phyloP scores from a whole-genome alignment of 768 basidiomycete genomes.

The Rhodosporidiobolus odoratus region DNA sequence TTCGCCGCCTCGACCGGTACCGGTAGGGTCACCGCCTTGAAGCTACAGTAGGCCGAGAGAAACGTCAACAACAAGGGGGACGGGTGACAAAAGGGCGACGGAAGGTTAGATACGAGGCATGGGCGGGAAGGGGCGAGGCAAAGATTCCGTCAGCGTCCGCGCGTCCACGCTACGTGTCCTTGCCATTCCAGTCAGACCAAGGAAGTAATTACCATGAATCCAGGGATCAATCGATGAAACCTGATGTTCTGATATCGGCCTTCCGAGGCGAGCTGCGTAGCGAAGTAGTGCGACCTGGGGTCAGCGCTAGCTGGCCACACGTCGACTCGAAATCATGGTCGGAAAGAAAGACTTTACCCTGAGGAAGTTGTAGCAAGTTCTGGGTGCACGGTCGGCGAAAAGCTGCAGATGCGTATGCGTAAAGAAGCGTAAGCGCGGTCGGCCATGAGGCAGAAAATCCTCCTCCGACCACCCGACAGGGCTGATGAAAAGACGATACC shows the following conservation, averaged over 20 bases:
- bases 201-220: conserved; percentile 70
- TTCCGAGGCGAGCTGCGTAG: conserved; percentile 61
- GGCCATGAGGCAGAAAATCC: background rate
- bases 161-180: too few species aligned
- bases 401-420: conserved; percentile 55
- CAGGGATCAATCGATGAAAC: conserved; percentile 89
- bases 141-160: too few species aligned
- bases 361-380: conserved; percentile 97
- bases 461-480: background rate
- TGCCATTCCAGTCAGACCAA: too few species aligned
- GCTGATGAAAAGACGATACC: background rate
- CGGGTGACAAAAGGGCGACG: background rate
- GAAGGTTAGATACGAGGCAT: background rate
- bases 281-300: background rate
- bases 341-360: conserved; percentile 46
- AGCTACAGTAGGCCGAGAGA: conserved; percentile 54
- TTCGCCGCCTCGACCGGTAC: conserved; percentile 87
- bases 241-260: conserved; percentile 85
- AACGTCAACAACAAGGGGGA: background rate
- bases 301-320: background rate
- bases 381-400: conserved; percentile 90
- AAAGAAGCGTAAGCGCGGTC: background rate
- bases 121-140: background rate
- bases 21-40: conserved; percentile 97
- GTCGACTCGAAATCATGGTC: background rate